Conservation (phyloP, 805 yeast species). For the Hanseniaspora guilliermondii region DNA sequence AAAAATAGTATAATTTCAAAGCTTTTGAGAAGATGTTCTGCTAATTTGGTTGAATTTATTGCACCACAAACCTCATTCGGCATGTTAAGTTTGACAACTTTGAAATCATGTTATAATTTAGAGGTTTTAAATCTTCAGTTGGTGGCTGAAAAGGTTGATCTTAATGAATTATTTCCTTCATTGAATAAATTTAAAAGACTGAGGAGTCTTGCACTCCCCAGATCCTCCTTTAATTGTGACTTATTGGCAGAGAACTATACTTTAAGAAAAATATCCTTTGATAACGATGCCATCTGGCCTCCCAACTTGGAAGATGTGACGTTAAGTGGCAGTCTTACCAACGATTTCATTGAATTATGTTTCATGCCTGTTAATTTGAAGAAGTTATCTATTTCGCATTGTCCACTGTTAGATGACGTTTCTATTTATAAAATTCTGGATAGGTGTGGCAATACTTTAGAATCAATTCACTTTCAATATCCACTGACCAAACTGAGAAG, state of each 20-base stretch:
- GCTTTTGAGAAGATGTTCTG: slow-evolving; percentile 62
- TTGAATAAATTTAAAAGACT: slow-evolving; percentile 49
- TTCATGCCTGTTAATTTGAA: slow-evolving; percentile 62
- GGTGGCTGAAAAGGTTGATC: slow-evolving; percentile 81
- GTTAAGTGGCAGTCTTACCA: slow-evolving; percentile 80
- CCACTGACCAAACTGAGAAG: slow-evolving; percentile 76
- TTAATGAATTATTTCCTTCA: slow-evolving; percentile 65
- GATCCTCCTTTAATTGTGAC: slow-evolving; percentile 68
- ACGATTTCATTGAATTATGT: slow-evolving; percentile 59
- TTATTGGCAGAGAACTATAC: slow-evolving; percentile 21
- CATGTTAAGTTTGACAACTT: slow-evolving; percentile 69
- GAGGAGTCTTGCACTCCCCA: slow-evolving; percentile 72
- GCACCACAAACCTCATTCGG: slow-evolving; percentile 97
- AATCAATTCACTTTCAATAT: slow-evolving; percentile 54
- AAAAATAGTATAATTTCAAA: slow-evolving; percentile 83
- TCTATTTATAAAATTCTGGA: slow-evolving; percentile 51
- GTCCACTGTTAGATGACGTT: slow-evolving; percentile 61
- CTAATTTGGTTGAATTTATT: slow-evolving; percentile 50
- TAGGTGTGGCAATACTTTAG: slow-evolving; percentile 54
- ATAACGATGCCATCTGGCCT: slow-evolving; percentile 61
- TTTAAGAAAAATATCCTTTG: slow-evolving; percentile 18
- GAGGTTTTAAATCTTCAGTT: slow-evolving; percentile 62
- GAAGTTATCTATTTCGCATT: slow-evolving; percentile 68
- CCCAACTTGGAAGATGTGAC: slow-evolving; percentile 56
- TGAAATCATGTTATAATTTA: slow-evolving; percentile 56